Evolutionary conservation across 2,329 filamentous ascomycete species (phyloP), one percentile per base, ranked within the genome.

Genomic region (Hypoxylon sp.): DNA sequence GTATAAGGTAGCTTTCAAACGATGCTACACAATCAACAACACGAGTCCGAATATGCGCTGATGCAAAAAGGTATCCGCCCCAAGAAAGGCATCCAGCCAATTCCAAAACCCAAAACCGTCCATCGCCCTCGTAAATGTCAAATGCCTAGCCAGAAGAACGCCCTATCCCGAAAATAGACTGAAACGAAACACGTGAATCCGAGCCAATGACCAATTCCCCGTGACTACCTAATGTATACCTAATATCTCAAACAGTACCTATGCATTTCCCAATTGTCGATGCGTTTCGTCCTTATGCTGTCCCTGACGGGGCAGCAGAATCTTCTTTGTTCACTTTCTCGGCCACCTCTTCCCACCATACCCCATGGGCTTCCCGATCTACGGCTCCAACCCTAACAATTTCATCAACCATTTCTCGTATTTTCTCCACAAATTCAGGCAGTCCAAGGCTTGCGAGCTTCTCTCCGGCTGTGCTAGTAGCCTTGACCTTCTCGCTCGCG

Each of bases 311-410:
- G 25, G 61, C 13, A 30, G 65, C 62, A 19, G 69, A 56, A 25
- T 72, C 79, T 61, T 84, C 83, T 66, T 79, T 80, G 69, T 84
- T 83, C 25, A 88, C 82, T 76, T 85, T 87, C 67, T 84, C 83
- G 0, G 88, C 87, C 68, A 92, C 85, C 49, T 83, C 80, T 78
- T 93, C 90, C 83, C 92, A 94, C 90, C 90, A 93, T 46, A 81
- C 75, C 11, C 87, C 87, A 78, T 93, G 91, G 6, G 88, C 85
- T 67, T 87, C 89, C 68, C 89, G 85, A 75, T 94, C 91, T 4
- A 93, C 89, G 3, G 81, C 81, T 13, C 89, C 89, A 2, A 93
- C 85, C 75, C 86, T 86, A 45, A 86, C 85, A 65, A 94, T 80
- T 74, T 90, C 84, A 34, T 93, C 90, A 6, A 92, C 89, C 72